Evolutionary conservation across 1,284 basidiomycete genomes (phyloP).

Genomic region (Ganoderma leucocontextum): DNA sequence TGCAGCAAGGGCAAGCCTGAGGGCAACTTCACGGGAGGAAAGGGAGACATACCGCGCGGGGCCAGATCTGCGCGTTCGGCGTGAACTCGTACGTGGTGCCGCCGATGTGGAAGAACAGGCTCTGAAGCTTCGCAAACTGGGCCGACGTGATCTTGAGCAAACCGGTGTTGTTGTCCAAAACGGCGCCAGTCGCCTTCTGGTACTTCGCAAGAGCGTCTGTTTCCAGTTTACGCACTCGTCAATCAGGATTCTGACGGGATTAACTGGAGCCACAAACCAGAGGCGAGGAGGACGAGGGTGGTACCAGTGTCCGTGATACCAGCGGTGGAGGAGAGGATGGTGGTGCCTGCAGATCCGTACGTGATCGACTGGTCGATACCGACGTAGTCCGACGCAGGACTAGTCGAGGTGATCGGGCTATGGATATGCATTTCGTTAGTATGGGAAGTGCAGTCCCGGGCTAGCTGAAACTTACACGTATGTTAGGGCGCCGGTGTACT

Average conservation of each 20-base stretch:
- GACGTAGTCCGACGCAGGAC: constrained; percentile 55
- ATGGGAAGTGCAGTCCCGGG: too few relatives aligned
- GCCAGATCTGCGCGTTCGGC: constrained; percentile 21
- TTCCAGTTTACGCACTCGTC: background rate
- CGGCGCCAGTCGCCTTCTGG: constrained; percentile 34
- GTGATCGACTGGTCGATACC: constrained; percentile 59
- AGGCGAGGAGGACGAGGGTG: constrained; percentile 48
- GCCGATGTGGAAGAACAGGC: constrained; percentile 29
- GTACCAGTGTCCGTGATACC: constrained; percentile 42
- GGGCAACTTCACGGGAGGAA: too few relatives aligned
- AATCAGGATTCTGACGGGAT: background rate
- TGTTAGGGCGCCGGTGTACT: background rate
- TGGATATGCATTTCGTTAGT: background rate
- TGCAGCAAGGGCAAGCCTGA: too few relatives aligned
- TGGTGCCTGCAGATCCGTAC: constrained; percentile 44
- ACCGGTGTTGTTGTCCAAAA: constrained; percentile 34
- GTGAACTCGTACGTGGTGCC: constrained; percentile 17
- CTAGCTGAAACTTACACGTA: background rate
- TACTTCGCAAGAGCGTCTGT: constrained; percentile 25
- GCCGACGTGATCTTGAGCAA: constrained; percentile 35
- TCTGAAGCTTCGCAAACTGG: constrained; percentile 36
- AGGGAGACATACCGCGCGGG: constrained; percentile 10
- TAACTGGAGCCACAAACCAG: constrained; percentile 32
- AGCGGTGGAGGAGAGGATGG: constrained; percentile 35
- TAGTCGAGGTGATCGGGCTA: constrained; percentile 57